Percentiles rank a stretch among this genome's conserved stretches.
Evolutionary conservation across 768 basidiomycete species (phyloP).

Genomic region (button mushroom (Agaricus bisporus)): DNA sequence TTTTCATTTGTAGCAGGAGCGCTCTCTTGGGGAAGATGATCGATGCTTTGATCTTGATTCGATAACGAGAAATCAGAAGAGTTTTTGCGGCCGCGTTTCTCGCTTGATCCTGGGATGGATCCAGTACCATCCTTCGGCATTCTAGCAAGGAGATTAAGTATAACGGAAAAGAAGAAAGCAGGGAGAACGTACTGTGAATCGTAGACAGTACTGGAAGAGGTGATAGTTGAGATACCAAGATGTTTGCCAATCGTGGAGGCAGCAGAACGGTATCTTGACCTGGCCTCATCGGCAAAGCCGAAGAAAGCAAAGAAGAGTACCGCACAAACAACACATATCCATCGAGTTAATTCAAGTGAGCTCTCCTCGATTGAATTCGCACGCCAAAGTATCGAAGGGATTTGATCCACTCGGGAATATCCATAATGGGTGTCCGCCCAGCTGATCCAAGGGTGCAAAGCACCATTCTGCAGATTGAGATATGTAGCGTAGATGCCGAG

Average conservation of each 20-base stretch:
- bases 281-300: conserved; percentile 57
- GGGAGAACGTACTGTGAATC: conserved; percentile 19
- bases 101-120: background rate
- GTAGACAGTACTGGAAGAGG: conserved; percentile 18
- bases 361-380: conserved; percentile 14
- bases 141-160: conserved; percentile 12
- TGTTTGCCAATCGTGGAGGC: conserved; percentile 32
- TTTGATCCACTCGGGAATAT: conserved; percentile 37
- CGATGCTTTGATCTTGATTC: background rate
- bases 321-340: conserved; percentile 40
- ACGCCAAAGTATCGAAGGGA: conserved; percentile 40
- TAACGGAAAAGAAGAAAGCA: background rate
- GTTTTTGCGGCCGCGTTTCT: conserved; percentile 4
- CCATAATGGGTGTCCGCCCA: conserved; percentile 46
- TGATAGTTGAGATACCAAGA: conserved; percentile 23
- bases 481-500: conserved; percentile 32
- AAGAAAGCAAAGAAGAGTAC: conserved; percentile 64
- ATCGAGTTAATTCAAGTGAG: conserved; percentile 39
- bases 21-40: background rate
- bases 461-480: conserved; percentile 24
- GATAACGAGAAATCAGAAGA: conserved; percentile 3
- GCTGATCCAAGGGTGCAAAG: conserved; percentile 36
- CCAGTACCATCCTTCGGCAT: conserved; percentile 1
- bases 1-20: background rate
- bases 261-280: conserved; percentile 41